Base-by-base conservation (phyloP, 768 basidiomycete genomes). In the Serendipita sp. region DNA sequence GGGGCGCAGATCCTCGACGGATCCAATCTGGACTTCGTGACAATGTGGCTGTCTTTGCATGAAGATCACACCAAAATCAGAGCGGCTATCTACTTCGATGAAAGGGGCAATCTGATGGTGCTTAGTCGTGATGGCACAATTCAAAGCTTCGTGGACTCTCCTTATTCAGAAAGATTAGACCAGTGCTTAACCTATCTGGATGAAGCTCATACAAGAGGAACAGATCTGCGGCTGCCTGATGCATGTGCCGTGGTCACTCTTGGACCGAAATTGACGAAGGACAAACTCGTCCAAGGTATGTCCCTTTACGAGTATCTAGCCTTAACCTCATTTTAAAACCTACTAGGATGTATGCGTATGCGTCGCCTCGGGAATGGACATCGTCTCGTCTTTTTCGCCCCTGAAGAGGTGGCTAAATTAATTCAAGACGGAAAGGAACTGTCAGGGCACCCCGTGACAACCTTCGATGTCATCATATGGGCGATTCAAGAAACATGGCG, bases 1-100 rank as follows among this genome's bases (percentile, higher is more conserved):
- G 82, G 81, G 2, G 81, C 81, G 0, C 81, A 83, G 66, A 78
- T 83, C 71, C 70, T 83, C 6, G 81, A 83, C 48, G 70, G 80
- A 64, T 69, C 73, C 27, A 83, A 81, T 64, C 37, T 67, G 2
- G 71, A 78, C 29, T 62, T 83, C 3, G 78, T 74, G 1, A 43
- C 63, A n/a, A 46, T 67, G 16, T 63, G 31, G 55, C 62, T 63
- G 1, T n/a, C 58, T 27, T 6, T 62, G 23, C 23, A 63, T 43
- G 2, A 27, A 34, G 33, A 62, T 64, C 50, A 27, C 34, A 16
- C 31, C 23, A 18, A 36, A 65, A 64, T 52, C 33, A 46, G 11
- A 63, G 65, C 33, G 0, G 78, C 76, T 0, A 71, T 83, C 3
- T 82, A 74, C 64, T 78, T 78, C 64, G 70, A 77, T 48, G 71